Evolutionary conservation across 2,329 filamentous ascomycete genomes (phyloP), one percentile per base, ranked within the genome.

Genomic region (Ophiostoma triangulosporum): DNA sequence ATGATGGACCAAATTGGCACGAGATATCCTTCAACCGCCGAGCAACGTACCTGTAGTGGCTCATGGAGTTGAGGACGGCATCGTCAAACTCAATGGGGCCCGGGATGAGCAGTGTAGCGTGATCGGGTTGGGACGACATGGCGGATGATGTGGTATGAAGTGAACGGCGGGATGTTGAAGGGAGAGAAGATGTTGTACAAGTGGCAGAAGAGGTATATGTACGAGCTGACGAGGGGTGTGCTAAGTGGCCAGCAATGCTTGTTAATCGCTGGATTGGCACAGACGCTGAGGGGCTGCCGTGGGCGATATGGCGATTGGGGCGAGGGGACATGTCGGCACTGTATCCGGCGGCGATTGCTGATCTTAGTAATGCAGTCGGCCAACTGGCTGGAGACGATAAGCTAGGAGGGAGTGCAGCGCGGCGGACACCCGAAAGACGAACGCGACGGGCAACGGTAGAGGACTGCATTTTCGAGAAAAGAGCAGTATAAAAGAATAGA

Each of bases 1-100:
- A n/a, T n/a, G n/a, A n/a, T n/a, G n/a, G n/a, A n/a, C n/a, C n/a
- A n/a, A n/a, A n/a, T n/a, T n/a, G n/a, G n/a, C n/a, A n/a, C n/a
- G n/a, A n/a, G n/a, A n/a, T n/a, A n/a, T n/a, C n/a, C n/a, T n/a
- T n/a, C n/a, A n/a, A n/a, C n/a, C n/a, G n/a, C n/a, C n/a, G n/a
- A n/a, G n/a, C n/a, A 22, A 27, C 54, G 15, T 14, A 88, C 86
- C 86, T 91, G 73, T 85, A 95, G 71, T 95, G 89, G 74, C 86
- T 84, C 91, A 96, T 96, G 57, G 89, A 88, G 69, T 90, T 80
- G 51, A 96, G 81, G 57, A 97, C 91, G 48, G 83, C 89, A 91
- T 97, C 91, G 68, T 96, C 91, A 66, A 96, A 96, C 73, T 97
- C 91, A 69, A 97, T 95, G 64, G 93, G 93, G 59, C 93, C 93